phyloP scores from a whole-genome alignment of 2,329 filamentous ascomycete genomes.

The Cordyceps farinosa region DNA sequence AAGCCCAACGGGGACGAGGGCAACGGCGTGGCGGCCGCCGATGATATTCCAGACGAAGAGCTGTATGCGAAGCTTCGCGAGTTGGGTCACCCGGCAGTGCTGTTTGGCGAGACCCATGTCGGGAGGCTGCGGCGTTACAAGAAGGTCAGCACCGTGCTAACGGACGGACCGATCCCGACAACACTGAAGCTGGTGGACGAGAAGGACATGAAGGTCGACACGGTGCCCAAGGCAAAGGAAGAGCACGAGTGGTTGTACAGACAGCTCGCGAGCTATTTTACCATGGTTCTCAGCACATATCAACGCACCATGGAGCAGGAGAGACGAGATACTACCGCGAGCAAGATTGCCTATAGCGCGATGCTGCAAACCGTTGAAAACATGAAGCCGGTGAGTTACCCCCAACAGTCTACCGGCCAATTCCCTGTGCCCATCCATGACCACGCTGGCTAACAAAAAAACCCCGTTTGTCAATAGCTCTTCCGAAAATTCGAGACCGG shows the following conservation, averaged over 20 bases:
- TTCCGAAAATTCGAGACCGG: constrained; percentile 85
- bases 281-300: constrained; percentile 91
- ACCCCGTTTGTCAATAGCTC: constrained; percentile 42
- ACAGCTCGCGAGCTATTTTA: constrained; percentile 92
- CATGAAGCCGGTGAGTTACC: constrained; percentile 63
- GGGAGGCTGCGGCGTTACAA: constrained; percentile 68
- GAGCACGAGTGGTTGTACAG: constrained; percentile 72
- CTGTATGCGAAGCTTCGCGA: constrained; percentile 64
- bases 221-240: constrained; percentile 59
- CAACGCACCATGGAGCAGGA: constrained; percentile 69
- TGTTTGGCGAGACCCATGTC: constrained; percentile 80
- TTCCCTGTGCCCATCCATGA: too few species aligned
- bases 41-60: constrained; percentile 69
- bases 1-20: constrained; percentile 39
- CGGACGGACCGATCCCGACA: constrained; percentile 80
- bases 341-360: constrained; percentile 75
- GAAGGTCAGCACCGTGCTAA: constrained; percentile 59
- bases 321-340: constrained; percentile 63
- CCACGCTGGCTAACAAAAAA: too few species aligned
- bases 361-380: constrained; percentile 87
- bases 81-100: constrained; percentile 65
- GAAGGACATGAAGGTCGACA: constrained; percentile 79
- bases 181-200: constrained; percentile 75
- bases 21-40: constrained; percentile 42
- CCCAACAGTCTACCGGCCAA: not conserved